A percentile compares a stretch with the other conserved stretches of the same genome.
phyloP scores from a whole-genome alignment of 768 basidiomycete genomes.

The Amanita inopinata region DNA sequence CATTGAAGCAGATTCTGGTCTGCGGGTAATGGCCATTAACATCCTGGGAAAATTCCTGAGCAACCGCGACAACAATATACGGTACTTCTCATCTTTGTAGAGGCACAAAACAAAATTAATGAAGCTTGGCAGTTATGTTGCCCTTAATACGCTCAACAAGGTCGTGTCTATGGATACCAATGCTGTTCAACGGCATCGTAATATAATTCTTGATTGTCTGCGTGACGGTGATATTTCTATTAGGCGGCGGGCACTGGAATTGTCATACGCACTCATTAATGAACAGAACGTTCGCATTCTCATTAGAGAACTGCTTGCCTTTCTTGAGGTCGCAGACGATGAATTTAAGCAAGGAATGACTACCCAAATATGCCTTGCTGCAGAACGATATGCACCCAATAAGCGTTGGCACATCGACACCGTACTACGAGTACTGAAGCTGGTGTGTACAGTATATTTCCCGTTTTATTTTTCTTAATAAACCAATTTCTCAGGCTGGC shows the following conservation, averaged over 20 bases:
- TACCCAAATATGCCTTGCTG: slow-evolving; percentile 91
- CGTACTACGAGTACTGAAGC: slow-evolving; percentile 80
- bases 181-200: slow-evolving; percentile 95
- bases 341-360: slow-evolving; percentile 99
- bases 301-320: slow-evolving; percentile 86
- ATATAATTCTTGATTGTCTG: slow-evolving; percentile 97
- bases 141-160: slow-evolving; percentile 95
- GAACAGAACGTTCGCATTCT: slow-evolving; percentile 90
- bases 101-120: neutral
- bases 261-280: slow-evolving; percentile 95
- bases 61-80: slow-evolving; percentile 97
- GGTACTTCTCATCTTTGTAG: slow-evolving; percentile 39
- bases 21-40: slow-evolving; percentile 99
- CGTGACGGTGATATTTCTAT: slow-evolving; percentile 99
- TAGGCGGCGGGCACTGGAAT: slow-evolving; percentile 88
- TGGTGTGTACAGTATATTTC: slow-evolving; percentile 41
- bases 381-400: slow-evolving; percentile 94
- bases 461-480: neutral
- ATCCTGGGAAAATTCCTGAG: slow-evolving; percentile 97
- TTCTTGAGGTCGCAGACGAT: slow-evolving; percentile 96
- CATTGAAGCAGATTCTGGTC: slow-evolving; percentile 91
- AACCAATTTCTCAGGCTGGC: slow-evolving; percentile 56
- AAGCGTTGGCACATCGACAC: slow-evolving; percentile 99
- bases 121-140: slow-evolving; percentile 70
- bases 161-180: slow-evolving; percentile 97